Evolutionary conservation across 768 basidiomycete genomes (phyloP).

Genomic region (Kwoniella sp.): DNA sequence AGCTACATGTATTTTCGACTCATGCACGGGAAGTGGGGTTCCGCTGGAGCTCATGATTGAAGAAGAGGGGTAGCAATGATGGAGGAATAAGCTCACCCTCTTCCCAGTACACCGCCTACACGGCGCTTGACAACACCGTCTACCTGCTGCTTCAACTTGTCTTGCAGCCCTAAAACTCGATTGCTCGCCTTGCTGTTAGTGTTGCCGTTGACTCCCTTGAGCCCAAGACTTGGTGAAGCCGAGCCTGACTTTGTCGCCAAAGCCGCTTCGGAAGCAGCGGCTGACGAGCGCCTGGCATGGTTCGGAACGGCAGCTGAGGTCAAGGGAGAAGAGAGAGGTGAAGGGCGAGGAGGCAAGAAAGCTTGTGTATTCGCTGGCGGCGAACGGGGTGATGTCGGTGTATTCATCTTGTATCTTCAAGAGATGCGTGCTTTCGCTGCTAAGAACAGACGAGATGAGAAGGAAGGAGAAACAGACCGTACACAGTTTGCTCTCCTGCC

Average conservation of each 20-base stretch:
- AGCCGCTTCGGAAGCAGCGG: conserved; percentile 11
- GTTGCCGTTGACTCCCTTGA: conserved; percentile 5
- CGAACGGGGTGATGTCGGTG: conserved; percentile 14
- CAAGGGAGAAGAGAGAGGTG: conserved; percentile 18
- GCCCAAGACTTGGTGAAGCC: background rate
- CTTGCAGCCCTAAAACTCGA: conserved; percentile 43
- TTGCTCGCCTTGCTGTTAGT: conserved; percentile 22
- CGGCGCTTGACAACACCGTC: conserved; percentile 55
- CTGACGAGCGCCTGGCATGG: conserved; percentile 16
- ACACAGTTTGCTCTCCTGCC: background rate
- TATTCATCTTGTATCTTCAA: background rate
- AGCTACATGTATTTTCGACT: too few relatives aligned
- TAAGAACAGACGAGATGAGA: background rate
- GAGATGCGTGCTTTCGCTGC: background rate
- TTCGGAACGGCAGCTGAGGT: background rate
- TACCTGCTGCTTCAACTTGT: conserved; percentile 43
- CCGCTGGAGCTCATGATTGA: too few relatives aligned
- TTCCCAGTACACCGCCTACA: conserved; percentile 48
- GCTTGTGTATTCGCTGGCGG: conserved; percentile 11
- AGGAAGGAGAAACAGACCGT: background rate
- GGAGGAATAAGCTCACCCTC: conserved; percentile 44
- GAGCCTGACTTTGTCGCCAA: conserved; percentile 3
- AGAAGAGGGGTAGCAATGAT: background rate
- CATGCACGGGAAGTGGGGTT: too few relatives aligned
- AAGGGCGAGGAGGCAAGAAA: conserved; percentile 13